Conservation (phyloP, 108 stramenopile genomes). For the Mediolabrus comicus region DNA sequence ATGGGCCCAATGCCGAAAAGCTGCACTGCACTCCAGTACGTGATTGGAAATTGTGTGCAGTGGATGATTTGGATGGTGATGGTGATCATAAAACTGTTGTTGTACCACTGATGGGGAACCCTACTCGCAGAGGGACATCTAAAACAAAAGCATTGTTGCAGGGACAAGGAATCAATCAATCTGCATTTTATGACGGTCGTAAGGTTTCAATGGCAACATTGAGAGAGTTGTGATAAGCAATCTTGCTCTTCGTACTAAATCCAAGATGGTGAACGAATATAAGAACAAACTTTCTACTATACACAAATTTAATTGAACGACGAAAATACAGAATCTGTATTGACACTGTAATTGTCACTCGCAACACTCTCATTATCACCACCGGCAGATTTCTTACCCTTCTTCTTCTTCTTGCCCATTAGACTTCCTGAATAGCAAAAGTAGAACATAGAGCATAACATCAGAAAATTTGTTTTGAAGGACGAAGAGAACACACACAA, state of each 20-base stretch:
- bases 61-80: slow-evolving; percentile 1
- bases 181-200: slow-evolving; percentile 12
- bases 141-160: neutral
- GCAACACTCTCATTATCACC: slow-evolving; percentile 1
- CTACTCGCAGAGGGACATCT: neutral
- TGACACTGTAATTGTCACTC: neutral
- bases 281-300: neutral
- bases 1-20: slow-evolving; percentile 19
- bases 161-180: neutral
- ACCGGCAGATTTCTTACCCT: neutral
- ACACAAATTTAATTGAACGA: neutral
- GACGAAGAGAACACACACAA: too few species aligned
- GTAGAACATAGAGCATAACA: too few species aligned
- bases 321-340: neutral
- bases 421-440: too few species aligned
- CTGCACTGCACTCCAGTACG: slow-evolving; percentile 27
- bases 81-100: neutral
- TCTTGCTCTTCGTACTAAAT: too few species aligned
- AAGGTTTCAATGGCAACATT: slow-evolving; percentile 5
- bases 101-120: slow-evolving; percentile 18
- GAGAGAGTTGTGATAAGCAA: too few species aligned
- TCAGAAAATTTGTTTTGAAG: too few species aligned
- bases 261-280: neutral
- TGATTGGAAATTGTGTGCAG: slow-evolving; percentile 24
- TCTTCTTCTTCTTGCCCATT: neutral